These are phyloP conservation scores for Nitzschia sp. DNA, from an alignment of 108 stramenopile species.

Conservation along the genomic window DNA sequence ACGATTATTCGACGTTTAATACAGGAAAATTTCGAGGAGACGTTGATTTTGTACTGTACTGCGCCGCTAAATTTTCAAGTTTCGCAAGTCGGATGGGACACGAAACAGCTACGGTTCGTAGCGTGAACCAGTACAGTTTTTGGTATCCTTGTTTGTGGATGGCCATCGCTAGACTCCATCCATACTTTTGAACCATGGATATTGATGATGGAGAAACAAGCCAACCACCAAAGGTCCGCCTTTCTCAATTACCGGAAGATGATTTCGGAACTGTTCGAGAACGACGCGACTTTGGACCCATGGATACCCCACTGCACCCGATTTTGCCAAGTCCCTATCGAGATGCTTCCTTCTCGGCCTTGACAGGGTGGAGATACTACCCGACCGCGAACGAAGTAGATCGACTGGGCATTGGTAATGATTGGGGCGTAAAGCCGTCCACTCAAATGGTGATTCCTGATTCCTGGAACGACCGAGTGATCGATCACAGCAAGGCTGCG, in stretches of 20 bases:
- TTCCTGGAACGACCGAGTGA: conserved; percentile 9
- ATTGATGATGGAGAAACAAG: not conserved
- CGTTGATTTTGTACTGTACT: not conserved
- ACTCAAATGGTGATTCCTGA: conserved; percentile 22
- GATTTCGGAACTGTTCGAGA: conserved; percentile 15
- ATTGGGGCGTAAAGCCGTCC: conserved; percentile 1
- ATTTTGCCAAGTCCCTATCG: conserved; percentile 23
- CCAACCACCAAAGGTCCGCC: not conserved
- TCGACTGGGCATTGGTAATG: not conserved
- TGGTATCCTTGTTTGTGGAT: too few species aligned
- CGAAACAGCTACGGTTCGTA: too few species aligned
- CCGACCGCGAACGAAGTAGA: conserved; percentile 12
- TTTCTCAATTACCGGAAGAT: not conserved
- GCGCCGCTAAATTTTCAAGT: not conserved
- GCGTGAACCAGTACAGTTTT: too few species aligned
- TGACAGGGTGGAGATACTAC: conserved; percentile 30
- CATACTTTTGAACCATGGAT: too few species aligned
- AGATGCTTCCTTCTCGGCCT: conserved; percentile 17
- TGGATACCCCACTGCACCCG: conserved; percentile 12
- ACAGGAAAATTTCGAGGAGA: not conserved
- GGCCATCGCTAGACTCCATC: too few species aligned
- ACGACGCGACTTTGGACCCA: conserved; percentile 1
- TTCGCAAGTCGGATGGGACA: too few species aligned
- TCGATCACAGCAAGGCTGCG: not conserved
- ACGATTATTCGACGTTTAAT: too few species aligned